Evolutionary conservation across 2,329 filamentous ascomycete genomes (phyloP), one percentile per base, ranked within the genome.

Genomic region (Xylariaceae sp.): DNA sequence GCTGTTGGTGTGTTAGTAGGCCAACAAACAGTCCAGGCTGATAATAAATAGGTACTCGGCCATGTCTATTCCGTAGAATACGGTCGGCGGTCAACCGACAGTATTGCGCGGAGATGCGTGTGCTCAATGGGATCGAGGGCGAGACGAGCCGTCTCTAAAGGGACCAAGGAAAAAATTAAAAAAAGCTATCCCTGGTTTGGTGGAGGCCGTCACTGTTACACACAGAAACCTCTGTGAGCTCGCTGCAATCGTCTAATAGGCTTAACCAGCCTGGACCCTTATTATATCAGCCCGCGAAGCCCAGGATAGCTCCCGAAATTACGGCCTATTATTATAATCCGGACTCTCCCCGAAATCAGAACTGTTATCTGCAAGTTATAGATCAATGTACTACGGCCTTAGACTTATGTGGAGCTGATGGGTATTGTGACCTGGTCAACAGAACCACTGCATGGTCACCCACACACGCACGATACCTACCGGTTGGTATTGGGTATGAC

Each of bases 1-100:
- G 65, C 80, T 83, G 69, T 51, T 55, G 57, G 42, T 35, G 47
- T 57, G 64, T 70, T 61, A 70, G 67, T 58, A 65, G 56, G 56
- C 58, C 62, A 57, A 60, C 60, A 54, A 48, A 17, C 47, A 47
- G 51, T 55, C 58, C 17, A 56, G 57, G 58, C 56, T 57, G 59
- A 52, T 55, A 61, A 58, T 57, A 63, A 60, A 53, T 69, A 18
- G 17, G 17, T 18, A 71, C 69, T 67, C 66, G 54, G 67, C 66
- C 69, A 71, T 69, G 48, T 67, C 57, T 62, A 15, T 57, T 30
- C 23, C 23, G 23, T 30, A 5, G 23, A 30, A 30, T 30, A 30
- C 23, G 23, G 23, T 30, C 23, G 23, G 23, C 23, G 23, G 23
- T 30, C 23, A 30, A 51, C 55, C 30, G 42, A 55, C 17, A 23